phyloP scores from a whole-genome alignment of 495 filamentous ascomycete species.

The Polyplosphaeria fusca region DNA sequence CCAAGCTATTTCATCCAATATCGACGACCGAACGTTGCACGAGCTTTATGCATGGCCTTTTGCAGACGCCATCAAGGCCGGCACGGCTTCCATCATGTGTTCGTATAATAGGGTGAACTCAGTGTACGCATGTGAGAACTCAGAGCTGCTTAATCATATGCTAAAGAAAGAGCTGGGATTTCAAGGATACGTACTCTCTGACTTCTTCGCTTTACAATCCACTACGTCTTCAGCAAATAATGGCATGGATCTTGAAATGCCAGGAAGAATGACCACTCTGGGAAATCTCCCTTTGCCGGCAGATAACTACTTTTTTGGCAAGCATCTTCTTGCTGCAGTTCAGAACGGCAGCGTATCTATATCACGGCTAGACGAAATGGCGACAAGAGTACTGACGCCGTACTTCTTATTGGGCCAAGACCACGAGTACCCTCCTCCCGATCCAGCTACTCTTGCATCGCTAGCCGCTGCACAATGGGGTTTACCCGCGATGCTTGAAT shows the following conservation, averaged over 20 bases:
- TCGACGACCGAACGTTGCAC: constrained; percentile 74
- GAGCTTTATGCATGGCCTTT: constrained; percentile 89
- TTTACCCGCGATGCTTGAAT: constrained; percentile 18
- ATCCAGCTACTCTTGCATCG: constrained; percentile 43
- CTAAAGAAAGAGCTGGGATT: constrained; percentile 90
- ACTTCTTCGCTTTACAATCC: constrained; percentile 83
- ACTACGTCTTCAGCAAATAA: constrained; percentile 74
- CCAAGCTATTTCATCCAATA: constrained; percentile 72
- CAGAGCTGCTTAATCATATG: constrained; percentile 81
- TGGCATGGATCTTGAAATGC: constrained; percentile 91
- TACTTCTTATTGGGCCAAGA: constrained; percentile 89
- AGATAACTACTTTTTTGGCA: constrained; percentile 78
- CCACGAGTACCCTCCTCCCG: constrained; percentile 54
- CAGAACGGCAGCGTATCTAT: constrained; percentile 79
- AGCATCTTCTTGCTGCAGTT: constrained; percentile 68
- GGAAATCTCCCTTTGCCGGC: too few relatives aligned
- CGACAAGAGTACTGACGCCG: constrained; percentile 76
- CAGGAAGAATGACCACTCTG: too few relatives aligned
- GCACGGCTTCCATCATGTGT: constrained; percentile 82
- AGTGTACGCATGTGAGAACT: constrained; percentile 82
- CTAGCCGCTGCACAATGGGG: constrained; percentile 45
- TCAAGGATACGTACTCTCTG: constrained; percentile 84
- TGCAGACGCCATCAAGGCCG: constrained; percentile 73
- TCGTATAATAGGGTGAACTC: constrained; percentile 85
- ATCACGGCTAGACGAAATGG: constrained; percentile 85